Evolutionary conservation across 2,329 filamentous ascomycete species (phyloP), one percentile per base, ranked within the genome.

Genomic region (Hypoxylon sp.): DNA sequence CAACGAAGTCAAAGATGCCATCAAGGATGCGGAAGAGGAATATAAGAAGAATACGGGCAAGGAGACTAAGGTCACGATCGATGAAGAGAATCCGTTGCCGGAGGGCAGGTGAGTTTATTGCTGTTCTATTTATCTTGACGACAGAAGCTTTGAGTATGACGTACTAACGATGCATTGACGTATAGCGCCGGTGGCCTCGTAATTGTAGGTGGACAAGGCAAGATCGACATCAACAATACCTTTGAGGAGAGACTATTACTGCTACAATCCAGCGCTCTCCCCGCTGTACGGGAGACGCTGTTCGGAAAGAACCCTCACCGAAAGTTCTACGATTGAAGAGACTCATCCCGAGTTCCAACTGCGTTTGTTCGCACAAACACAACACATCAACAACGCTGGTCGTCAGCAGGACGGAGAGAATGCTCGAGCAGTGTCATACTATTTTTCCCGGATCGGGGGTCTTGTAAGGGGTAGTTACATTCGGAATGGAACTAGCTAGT

Each of bases 151-250:
- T 1, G 42, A 19, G 31, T 13, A 51, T 44, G 47, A 42, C 33
- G 53, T 57, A 26, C 67, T 71, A 14, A 71, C 62, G 17, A 59
- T 42, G 35, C 19, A 48, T 42, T 24, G 6, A 33, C 24, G 31
- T 55, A 69, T 74, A 98, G 96, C 77, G 87, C 94, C 67, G 96
- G 96, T 67, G 96, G 96, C 76, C 86, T 97, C 64, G 80, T 88
- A 65, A 90, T 99, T 72, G 83, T 97, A 61, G 94, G 94, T 72
- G 91, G 92, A 74, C 87, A 86, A 72, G 96, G 96, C 80, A 98
- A 95, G 87, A 98, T 99, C 80, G 94, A 97, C 77, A 95, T 99
- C 81, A 94, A 98, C 88, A 98, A 99, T 86, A 98, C 96, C 61
- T 92, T 98, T 74, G 96, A 98, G 80, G 92, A 97, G 79, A 91